Base-by-base conservation (phyloP, 352 stramenopile species). In the Globisporangium perplexum region DNA sequence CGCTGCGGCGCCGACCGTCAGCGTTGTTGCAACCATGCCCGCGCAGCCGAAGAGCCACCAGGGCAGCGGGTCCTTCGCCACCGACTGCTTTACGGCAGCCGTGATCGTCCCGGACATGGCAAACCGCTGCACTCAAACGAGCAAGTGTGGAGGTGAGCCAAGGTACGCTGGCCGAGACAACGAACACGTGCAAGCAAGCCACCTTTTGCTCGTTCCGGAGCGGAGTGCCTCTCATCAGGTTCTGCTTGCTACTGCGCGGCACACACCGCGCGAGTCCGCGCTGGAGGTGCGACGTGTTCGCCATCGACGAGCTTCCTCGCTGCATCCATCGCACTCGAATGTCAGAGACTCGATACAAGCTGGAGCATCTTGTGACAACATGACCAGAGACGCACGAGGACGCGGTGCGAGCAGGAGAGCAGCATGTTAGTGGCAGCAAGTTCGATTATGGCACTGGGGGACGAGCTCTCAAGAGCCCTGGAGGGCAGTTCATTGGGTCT, bases 1-100 rank as follows among this genome's bases (percentile, higher is more conserved):
- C 20, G 96, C 97, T 0, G 98, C 80, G 20, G 95, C 95, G 7
- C 96, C 96, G n/a, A 99, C 83, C 28, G 96, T 97, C 18, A 99
- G 87, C 66, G 98, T 99, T 12, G 86, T 90, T 17, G 91, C 86
- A 3, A 98, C 82, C 22, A 97, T 63, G 1, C 73, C 88, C 6
- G 85, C 92, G 8, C 86, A 97, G 18, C 87, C 87, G 49, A 98
- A 88, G 7, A 98, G 73, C 96, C 96, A 98, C 77, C 86, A 96
- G 8, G 73, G 80, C 11, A 96, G 57, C 5, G 86, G 77, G 17
- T 72, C 71, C 22, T 60, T 59, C 35, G 57, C 49, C 62, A 85
- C 71, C 8, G 67, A 74, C 20, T 55, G 50, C 24, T 63, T 72
- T 48, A 69, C 59, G 2, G n/a, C 18, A 0, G 46, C 46, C 20